phyloP scores from a whole-genome alignment of 1,139 yeast genomes.

The Hemisphaericaspora xylanilytica region DNA sequence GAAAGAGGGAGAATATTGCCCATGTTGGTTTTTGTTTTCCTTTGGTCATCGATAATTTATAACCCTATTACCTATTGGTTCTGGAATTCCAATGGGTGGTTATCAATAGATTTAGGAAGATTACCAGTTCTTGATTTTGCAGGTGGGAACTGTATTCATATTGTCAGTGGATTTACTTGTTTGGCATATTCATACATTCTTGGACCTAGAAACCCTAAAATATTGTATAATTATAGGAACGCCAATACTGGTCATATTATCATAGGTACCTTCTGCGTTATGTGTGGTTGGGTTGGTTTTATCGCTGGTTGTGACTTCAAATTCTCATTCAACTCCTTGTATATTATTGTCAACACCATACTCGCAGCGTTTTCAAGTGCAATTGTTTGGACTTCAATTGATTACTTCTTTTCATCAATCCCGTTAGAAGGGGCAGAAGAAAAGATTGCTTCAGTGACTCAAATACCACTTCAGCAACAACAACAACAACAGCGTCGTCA shows the following conservation, averaged over 20 bases:
- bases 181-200: slow-evolving; percentile 58
- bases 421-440: slow-evolving; percentile 30
- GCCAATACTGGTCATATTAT: slow-evolving; percentile 44
- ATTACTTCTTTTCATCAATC: slow-evolving; percentile 38
- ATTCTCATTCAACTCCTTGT: slow-evolving; percentile 34
- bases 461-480: background rate
- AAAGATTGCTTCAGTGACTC: background rate
- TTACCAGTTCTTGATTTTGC: slow-evolving; percentile 61
- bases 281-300: slow-evolving; percentile 47
- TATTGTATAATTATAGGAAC: slow-evolving; percentile 36
- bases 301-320: slow-evolving; percentile 45
- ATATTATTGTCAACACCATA: slow-evolving; percentile 35
- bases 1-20: slow-evolving; percentile 59
- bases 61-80: slow-evolving; percentile 67
- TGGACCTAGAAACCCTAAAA: slow-evolving; percentile 50
- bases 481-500: slow-evolving; percentile 3
- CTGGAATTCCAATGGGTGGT: slow-evolving; percentile 63
- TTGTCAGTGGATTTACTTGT: slow-evolving; percentile 58
- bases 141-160: slow-evolving; percentile 64
- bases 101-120: slow-evolving; percentile 35
- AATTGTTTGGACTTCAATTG: slow-evolving; percentile 38
- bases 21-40: slow-evolving; percentile 48
- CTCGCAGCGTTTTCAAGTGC: slow-evolving; percentile 38
- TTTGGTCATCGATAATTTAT: slow-evolving; percentile 58
- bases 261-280: slow-evolving; percentile 48